Conservation (phyloP, 345 rosid species). For the Passiflora organensis region DNA sequence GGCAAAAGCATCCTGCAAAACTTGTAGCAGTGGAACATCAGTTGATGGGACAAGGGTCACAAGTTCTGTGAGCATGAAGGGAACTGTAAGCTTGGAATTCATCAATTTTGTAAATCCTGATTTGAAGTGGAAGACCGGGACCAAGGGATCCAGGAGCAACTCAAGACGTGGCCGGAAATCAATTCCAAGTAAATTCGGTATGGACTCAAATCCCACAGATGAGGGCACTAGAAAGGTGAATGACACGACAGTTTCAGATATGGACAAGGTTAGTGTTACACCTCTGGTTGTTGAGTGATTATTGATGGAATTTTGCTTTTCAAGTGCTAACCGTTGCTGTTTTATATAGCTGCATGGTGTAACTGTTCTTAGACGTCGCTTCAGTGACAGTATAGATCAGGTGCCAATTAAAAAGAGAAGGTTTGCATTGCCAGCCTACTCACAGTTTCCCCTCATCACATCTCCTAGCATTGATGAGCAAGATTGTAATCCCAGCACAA, state of each 20-base stretch:
- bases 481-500: constrained; percentile 6
- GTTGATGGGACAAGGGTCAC: constrained; percentile 28
- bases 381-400: constrained; percentile 37
- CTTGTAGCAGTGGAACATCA: constrained; percentile 15
- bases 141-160: constrained; percentile 45
- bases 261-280: constrained; percentile 41
- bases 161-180: constrained; percentile 31
- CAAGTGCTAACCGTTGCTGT: constrained; percentile 8
- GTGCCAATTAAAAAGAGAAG: constrained; percentile 54
- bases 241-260: constrained; percentile 31
- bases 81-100: constrained; percentile 40
- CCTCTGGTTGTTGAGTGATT: neutral
- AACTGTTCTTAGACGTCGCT: constrained; percentile 44
- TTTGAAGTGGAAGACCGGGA: constrained; percentile 45
- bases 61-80: constrained; percentile 31
- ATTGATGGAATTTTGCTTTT: constrained; percentile 4
- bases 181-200: constrained; percentile 16
- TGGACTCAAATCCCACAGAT: constrained; percentile 19
- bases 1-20: constrained; percentile 23
- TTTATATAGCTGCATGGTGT: constrained; percentile 43
- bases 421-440: constrained; percentile 21
- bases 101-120: constrained; percentile 36
- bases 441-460: constrained; percentile 23
- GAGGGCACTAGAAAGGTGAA: constrained; percentile 16
- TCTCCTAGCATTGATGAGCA: constrained; percentile 15